Conservation (phyloP, 345 rosid genomes). For the Psidium friedrichsthalianum region DNA sequence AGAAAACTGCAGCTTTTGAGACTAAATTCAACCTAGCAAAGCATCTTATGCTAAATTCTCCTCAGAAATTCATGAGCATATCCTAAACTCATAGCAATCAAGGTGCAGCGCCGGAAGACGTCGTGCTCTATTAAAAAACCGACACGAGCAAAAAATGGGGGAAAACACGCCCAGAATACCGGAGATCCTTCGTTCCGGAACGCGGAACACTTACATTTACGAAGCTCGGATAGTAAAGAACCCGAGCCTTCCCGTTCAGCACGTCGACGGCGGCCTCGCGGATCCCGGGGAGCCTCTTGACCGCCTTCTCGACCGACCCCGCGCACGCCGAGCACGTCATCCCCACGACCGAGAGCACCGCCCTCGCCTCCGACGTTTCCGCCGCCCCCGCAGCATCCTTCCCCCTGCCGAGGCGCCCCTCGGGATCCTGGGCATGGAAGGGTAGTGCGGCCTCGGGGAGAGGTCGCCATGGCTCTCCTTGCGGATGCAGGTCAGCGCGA, state of each 20-base stretch:
- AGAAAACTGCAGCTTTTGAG: neutral
- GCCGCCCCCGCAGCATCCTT: slow-evolving; percentile 7
- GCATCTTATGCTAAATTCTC: neutral
- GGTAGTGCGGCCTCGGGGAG: slow-evolving; percentile 47
- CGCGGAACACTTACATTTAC: slow-evolving; percentile 36
- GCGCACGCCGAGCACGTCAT: slow-evolving; percentile 94
- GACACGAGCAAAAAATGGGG: neutral
- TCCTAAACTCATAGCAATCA: neutral
- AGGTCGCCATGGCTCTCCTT: slow-evolving; percentile 28
- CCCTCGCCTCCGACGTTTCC: slow-evolving; percentile 31
- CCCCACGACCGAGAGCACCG: slow-evolving; percentile 56
- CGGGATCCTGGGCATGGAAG: slow-evolving; percentile 60
- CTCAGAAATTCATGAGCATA: neutral
- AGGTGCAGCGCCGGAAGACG: neutral
- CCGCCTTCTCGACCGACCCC: slow-evolving; percentile 83
- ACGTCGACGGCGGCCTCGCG: slow-evolving; percentile 70
- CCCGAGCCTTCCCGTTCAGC: slow-evolving; percentile 54
- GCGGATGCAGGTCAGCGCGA: slow-evolving; percentile 56
- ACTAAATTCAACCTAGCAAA: neutral
- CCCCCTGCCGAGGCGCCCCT: slow-evolving; percentile 31
- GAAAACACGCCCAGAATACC: neutral
- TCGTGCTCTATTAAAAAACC: neutral
- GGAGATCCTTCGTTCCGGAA: neutral
- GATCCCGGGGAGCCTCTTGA: slow-evolving; percentile 82
- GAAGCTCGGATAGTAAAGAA: slow-evolving; percentile 44